Percentiles rank a stretch among this genome's conserved stretches.
phyloP scores from a whole-genome alignment of 768 basidiomycete species.

The Collybia sordida region DNA sequence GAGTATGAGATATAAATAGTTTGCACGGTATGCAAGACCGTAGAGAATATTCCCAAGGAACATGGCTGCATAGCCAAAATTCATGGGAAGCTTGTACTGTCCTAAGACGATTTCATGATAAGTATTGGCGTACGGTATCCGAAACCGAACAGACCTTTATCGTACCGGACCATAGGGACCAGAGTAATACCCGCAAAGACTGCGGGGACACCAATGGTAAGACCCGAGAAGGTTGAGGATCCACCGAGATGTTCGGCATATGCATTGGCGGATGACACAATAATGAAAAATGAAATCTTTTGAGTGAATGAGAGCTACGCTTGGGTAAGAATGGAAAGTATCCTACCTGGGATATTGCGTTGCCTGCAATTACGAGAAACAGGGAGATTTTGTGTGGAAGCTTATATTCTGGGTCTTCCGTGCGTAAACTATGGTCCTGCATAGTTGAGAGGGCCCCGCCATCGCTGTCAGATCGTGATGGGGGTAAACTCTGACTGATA shows the following conservation, averaged over 20 bases:
- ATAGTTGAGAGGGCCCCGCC: too few relatives aligned
- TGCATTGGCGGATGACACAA: conserved; percentile 59
- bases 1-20: conserved; percentile 68
- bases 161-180: conserved; percentile 50
- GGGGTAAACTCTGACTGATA: too few relatives aligned
- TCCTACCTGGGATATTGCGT: not conserved
- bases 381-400: not conserved
- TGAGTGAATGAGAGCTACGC: not conserved
- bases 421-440: too few relatives aligned
- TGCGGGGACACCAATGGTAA: conserved; percentile 65
- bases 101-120: conserved; percentile 36
- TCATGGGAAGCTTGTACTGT: conserved; percentile 53
- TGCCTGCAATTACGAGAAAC: conserved; percentile 1
- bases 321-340: not conserved
- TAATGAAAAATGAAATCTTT: conserved; percentile 63
- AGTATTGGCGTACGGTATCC: not conserved
- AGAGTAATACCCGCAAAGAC: conserved; percentile 55
- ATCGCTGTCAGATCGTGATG: too few relatives aligned
- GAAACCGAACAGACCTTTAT: conserved; percentile 41
- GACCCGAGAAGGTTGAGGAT: conserved; percentile 60
- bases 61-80: conserved; percentile 50
- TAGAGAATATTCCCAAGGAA: conserved; percentile 62
- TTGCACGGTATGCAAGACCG: conserved; percentile 55
- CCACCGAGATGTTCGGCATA: conserved; percentile 64
- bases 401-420: conserved; percentile 9